These are phyloP conservation scores for Rhodotorula taiwanensis DNA, from an alignment of 768 basidiomycete genomes.

Conservation along the genomic window DNA sequence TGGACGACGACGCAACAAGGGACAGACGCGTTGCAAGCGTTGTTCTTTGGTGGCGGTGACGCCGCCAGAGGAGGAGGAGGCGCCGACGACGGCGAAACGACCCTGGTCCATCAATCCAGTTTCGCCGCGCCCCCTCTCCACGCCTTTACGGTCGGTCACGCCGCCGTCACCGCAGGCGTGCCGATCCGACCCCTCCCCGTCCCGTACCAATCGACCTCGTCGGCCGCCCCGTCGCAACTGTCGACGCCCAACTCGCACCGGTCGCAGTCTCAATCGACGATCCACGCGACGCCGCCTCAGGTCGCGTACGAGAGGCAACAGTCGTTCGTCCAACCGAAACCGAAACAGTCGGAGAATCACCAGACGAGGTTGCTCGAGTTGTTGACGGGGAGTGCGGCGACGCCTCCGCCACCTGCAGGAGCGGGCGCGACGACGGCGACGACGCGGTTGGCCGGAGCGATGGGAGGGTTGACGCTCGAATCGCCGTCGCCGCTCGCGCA, in stretches of 20 bases:
- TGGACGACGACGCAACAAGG: conserved; percentile 31
- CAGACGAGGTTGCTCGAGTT: conserved; percentile 26
- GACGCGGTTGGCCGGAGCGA: background rate
- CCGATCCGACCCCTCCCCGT: conserved; percentile 1
- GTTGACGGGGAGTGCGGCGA: conserved; percentile 6
- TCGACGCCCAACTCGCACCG: too few species aligned
- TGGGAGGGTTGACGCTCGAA: background rate
- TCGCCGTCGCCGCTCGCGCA: conserved; percentile 1
- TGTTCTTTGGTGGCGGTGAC: conserved; percentile 34
- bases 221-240: background rate
- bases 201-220: background rate
- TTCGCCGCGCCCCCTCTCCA: conserved; percentile 4
- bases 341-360: conserved; percentile 13
- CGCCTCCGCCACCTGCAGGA: conserved; percentile 10
- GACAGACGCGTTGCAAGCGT: conserved; percentile 30
- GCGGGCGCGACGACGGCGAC: background rate
- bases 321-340: conserved; percentile 30
- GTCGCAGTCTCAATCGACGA: background rate
- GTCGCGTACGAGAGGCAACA: conserved; percentile 30
- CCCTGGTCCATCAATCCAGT: background rate
- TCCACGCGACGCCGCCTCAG: conserved; percentile 25
- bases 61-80: background rate
- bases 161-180: background rate
- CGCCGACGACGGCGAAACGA: background rate
- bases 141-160: conserved; percentile 4